Evolutionary conservation across 2,329 filamentous ascomycete genomes (phyloP).

Genomic region (Colletotrichum abscissum): DNA sequence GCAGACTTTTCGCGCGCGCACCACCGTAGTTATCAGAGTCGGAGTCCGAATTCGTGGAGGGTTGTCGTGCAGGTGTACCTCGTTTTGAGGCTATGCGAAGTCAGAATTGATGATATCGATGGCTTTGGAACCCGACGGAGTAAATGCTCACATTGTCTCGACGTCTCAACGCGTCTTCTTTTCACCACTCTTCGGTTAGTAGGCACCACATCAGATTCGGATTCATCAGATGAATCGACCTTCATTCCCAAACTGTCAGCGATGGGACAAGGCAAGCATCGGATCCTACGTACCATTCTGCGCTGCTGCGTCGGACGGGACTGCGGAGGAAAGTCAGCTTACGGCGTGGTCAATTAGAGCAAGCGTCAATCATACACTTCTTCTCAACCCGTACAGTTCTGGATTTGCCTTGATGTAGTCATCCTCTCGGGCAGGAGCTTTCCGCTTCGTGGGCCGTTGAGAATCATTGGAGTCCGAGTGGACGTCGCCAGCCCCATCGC

Average conservation of each 20-base stretch:
- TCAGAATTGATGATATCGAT: neutral
- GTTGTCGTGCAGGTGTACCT: slow-evolving; percentile 64
- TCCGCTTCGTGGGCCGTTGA: slow-evolving; percentile 78
- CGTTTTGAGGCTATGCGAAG: slow-evolving; percentile 66
- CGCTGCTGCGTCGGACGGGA: slow-evolving; percentile 68
- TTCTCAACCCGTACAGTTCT: slow-evolving; percentile 91
- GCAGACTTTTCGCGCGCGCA: slow-evolving; percentile 73
- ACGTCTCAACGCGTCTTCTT: slow-evolving; percentile 75
- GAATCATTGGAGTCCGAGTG: slow-evolving; percentile 79
- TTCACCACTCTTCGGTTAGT: slow-evolving; percentile 70
- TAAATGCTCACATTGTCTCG: slow-evolving; percentile 67
- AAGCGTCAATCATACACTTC: slow-evolving; percentile 76
- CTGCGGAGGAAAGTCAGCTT: slow-evolving; percentile 45
- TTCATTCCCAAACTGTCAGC: slow-evolving; percentile 42
- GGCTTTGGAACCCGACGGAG: neutral
- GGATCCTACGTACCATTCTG: slow-evolving; percentile 61
- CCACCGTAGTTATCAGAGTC: slow-evolving; percentile 85
- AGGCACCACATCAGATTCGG: slow-evolving; percentile 77
- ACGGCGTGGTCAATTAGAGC: slow-evolving; percentile 23
- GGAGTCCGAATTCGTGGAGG: slow-evolving; percentile 67
- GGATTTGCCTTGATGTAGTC: slow-evolving; percentile 92
- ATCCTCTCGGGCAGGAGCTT: slow-evolving; percentile 76
- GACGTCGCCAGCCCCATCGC: slow-evolving; percentile 60
- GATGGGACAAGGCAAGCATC: slow-evolving; percentile 8
- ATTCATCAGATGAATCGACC: slow-evolving; percentile 67